A percentile compares a stretch with the other conserved stretches of the same genome.
These are phyloP conservation scores for Ocimum tenuiflorum DNA, from an alignment of 257 asterid genomes.

Conservation along the genomic window DNA sequence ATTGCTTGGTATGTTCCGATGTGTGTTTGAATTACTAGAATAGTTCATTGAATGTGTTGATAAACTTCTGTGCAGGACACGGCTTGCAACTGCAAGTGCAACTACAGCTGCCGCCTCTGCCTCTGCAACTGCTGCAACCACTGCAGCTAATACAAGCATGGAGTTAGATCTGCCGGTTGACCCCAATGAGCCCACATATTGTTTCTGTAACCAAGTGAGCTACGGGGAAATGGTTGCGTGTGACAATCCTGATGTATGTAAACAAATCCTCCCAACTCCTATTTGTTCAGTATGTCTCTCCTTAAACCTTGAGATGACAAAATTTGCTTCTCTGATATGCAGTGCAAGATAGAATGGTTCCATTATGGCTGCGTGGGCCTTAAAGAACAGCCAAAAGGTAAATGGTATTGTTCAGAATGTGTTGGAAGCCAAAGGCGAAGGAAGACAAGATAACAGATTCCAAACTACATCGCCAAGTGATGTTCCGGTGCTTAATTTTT, in stretches of 20 bases:
- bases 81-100: slow-evolving; percentile 48
- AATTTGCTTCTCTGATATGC: slow-evolving; percentile 13
- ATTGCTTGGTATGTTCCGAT: neutral
- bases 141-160: slow-evolving; percentile 51
- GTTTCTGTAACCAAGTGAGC: slow-evolving; percentile 98
- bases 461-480: neutral
- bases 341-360: slow-evolving; percentile 99
- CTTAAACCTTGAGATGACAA: neutral
- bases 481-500: neutral
- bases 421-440: slow-evolving; percentile 64
- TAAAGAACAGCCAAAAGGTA: slow-evolving; percentile 89
- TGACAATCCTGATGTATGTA: slow-evolving; percentile 78
- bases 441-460: slow-evolving; percentile 33
- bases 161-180: slow-evolving; percentile 91
- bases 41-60: neutral
- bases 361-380: slow-evolving; percentile 93
- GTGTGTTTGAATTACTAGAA: no score
- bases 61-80: slow-evolving; percentile 47
- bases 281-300: neutral
- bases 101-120: slow-evolving; percentile 39
- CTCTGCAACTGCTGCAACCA: slow-evolving; percentile 39
- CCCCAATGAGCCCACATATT: slow-evolving; percentile 95
- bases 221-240: slow-evolving; percentile 99
- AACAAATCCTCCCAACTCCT: neutral
- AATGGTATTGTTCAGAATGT: slow-evolving; percentile 91